Evolutionary conservation across 2,329 filamentous ascomycete species (phyloP).

Genomic region (Triangularia setosa): DNA sequence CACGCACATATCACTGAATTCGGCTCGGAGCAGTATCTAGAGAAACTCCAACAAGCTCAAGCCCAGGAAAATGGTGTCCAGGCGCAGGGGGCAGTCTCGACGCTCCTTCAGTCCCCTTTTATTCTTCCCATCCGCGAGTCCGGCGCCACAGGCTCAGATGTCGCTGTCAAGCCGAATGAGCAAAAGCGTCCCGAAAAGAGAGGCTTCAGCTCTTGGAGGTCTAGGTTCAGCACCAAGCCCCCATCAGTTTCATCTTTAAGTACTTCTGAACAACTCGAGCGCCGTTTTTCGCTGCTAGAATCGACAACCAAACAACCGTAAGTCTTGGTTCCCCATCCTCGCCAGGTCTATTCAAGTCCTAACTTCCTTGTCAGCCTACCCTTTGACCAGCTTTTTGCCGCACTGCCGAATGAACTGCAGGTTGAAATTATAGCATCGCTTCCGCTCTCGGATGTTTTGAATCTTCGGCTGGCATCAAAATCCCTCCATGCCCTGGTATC

Average conservation of each 20-base stretch:
- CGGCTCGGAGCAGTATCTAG: constrained; percentile 61
- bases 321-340: constrained; percentile 24
- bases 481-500: constrained; percentile 58
- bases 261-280: constrained; percentile 26
- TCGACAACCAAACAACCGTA: constrained; percentile 28
- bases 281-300: constrained; percentile 19
- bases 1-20: constrained; percentile 63
- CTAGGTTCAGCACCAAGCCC: constrained; percentile 28
- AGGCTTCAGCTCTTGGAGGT: constrained; percentile 40
- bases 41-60: constrained; percentile 55
- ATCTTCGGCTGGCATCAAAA: constrained; percentile 54
- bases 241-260: constrained; percentile 1
- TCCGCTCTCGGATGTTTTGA: constrained; percentile 58
- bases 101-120: constrained; percentile 24
- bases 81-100: neutral
- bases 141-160: constrained; percentile 19
- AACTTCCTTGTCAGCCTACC: constrained; percentile 34
- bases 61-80: constrained; percentile 24
- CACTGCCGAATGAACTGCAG: constrained; percentile 58
- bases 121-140: constrained; percentile 29
- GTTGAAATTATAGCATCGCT: constrained; percentile 59
- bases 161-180: constrained; percentile 22
- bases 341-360: neutral
- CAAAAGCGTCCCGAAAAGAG: constrained; percentile 28
- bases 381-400: constrained; percentile 55